Evolutionary conservation across 352 stramenopile species (phyloP).

Genomic region (Globisporangium rhizosaccharum): DNA sequence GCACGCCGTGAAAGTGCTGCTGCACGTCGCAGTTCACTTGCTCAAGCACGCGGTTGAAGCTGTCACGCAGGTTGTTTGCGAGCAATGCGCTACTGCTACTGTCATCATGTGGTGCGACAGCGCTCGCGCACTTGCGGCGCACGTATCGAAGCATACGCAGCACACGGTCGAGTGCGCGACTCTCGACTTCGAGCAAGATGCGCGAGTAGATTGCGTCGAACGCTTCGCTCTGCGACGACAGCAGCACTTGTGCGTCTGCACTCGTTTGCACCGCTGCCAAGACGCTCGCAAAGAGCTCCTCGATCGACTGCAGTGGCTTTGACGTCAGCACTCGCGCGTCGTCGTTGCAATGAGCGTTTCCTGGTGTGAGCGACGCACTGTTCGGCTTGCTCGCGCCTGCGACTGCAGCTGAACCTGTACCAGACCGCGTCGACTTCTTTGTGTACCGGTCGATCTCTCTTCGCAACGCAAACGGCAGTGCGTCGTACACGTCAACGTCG

Average conservation of each 20-base stretch:
- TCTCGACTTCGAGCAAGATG: conserved; percentile 68
- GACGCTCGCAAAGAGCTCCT: conserved; percentile 40
- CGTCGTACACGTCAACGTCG: conserved; percentile 69
- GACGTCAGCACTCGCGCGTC: neutral
- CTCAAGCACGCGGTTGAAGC: conserved; percentile 60
- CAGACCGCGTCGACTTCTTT: conserved; percentile 27
- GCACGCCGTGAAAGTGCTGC: conserved; percentile 36
- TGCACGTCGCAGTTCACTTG: conserved; percentile 57
- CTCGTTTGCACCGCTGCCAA: conserved; percentile 1
- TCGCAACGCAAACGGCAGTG: conserved; percentile 57
- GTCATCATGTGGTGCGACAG: neutral
- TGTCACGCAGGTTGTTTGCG: conserved; percentile 1
- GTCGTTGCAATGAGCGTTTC: neutral
- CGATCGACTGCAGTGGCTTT: conserved; percentile 35
- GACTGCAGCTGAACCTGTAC: neutral
- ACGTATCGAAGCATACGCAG: conserved; percentile 70
- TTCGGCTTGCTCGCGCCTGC: too few relatives aligned
- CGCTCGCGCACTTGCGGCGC: conserved; percentile 44
- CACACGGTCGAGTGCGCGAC: conserved; percentile 39
- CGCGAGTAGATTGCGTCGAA: conserved; percentile 77
- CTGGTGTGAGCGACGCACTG: too few relatives aligned
- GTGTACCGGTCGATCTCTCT: conserved; percentile 65
- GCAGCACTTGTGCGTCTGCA: neutral
- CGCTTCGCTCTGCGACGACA: conserved; percentile 11
- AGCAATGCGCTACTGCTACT: conserved; percentile 5